Percentiles rank a stretch among this genome's conserved stretches.
Conservation (phyloP, 2,329 filamentous ascomycete species). For the Ophiostoma piceae region DNA sequence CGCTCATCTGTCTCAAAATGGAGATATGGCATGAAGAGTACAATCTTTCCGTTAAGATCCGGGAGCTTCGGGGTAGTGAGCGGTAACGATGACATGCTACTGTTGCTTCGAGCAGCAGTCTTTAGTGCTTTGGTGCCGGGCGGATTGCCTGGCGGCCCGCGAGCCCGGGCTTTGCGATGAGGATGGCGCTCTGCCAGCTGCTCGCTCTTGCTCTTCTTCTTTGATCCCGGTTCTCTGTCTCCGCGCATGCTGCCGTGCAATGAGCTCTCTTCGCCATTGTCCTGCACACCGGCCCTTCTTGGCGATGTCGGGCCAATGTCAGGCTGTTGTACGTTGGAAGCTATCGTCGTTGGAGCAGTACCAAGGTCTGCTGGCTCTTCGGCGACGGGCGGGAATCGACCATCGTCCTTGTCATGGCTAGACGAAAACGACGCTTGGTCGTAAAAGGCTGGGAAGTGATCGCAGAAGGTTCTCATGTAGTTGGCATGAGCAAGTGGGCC, state of each 20-base stretch:
- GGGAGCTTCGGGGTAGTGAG: conserved; percentile 33
- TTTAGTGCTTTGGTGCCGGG: conserved; percentile 34
- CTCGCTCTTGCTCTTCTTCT: conserved; percentile 37
- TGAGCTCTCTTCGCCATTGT: not conserved
- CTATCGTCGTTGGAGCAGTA: conserved; percentile 18
- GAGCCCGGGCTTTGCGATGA: conserved; percentile 33
- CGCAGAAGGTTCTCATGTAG: conserved; percentile 57
- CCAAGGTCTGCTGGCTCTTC: conserved; percentile 32
- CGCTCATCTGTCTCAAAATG: conserved; percentile 58
- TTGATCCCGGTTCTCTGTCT: conserved; percentile 27
- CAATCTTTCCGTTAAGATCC: conserved; percentile 32
- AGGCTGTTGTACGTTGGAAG: not conserved
- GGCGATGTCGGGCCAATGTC: not conserved
- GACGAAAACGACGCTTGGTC: conserved; percentile 27
- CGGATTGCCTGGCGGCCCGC: conserved; percentile 36
- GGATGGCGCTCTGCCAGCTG: conserved; percentile 37
- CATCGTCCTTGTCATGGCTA: conserved; percentile 30
- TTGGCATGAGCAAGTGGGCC: conserved; percentile 54
- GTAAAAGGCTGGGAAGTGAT: conserved; percentile 40
- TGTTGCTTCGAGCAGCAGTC: conserved; percentile 25
- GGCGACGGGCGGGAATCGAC: conserved; percentile 29
- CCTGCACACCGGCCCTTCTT: not conserved
- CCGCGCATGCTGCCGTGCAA: conserved; percentile 25
- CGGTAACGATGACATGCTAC: conserved; percentile 27
- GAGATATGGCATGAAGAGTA: conserved; percentile 55